These are phyloP conservation scores for Geotrichum histeridarum DNA, from an alignment of 1,139 yeast species.

Conservation along the genomic window DNA sequence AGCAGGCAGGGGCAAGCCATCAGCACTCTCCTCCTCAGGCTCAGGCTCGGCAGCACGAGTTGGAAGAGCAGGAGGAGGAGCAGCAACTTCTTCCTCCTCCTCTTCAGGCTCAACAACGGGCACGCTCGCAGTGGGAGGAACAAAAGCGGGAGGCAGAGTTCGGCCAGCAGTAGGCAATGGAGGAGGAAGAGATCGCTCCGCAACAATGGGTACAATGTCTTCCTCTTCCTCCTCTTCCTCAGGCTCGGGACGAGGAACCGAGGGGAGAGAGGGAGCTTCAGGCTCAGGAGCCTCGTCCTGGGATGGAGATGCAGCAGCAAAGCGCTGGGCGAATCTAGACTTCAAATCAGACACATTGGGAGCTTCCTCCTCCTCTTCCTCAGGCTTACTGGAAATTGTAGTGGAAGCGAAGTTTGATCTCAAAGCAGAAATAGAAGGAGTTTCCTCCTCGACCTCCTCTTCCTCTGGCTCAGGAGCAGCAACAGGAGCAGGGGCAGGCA, in stretches of 20 bases:
- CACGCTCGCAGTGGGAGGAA: slow-evolving; percentile 7
- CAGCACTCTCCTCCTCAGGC: slow-evolving; percentile 19
- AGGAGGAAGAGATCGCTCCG: slow-evolving; percentile 15
- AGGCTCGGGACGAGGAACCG: slow-evolving; percentile 13
- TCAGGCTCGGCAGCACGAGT: slow-evolving; percentile 21
- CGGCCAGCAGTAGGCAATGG: slow-evolving; percentile 17
- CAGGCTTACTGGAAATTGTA: slow-evolving; percentile 22
- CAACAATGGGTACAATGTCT: slow-evolving; percentile 17
- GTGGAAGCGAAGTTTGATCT: slow-evolving; percentile 25
- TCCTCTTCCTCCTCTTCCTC: slow-evolving; percentile 21
- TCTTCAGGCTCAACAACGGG: slow-evolving; percentile 18
- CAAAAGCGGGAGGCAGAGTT: slow-evolving; percentile 17
- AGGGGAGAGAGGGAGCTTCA: slow-evolving; percentile 11
- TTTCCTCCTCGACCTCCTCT: slow-evolving; percentile 23
- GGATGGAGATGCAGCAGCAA: slow-evolving; percentile 20
- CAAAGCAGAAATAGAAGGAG: slow-evolving; percentile 23
- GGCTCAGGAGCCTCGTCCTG: slow-evolving; percentile 12
- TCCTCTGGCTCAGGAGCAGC: slow-evolving; percentile 19
- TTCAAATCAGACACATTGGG: slow-evolving; percentile 24
- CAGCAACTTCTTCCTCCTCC: slow-evolving; percentile 17
- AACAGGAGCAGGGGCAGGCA: slow-evolving; percentile 17
- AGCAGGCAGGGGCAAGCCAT: slow-evolving; percentile 38
- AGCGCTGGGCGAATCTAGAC: slow-evolving; percentile 21
- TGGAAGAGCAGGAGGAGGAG: slow-evolving; percentile 20
- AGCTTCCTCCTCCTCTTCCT: slow-evolving; percentile 19